These are phyloP conservation scores for Grosmannia clavigera DNA, from an alignment of 2,329 filamentous ascomycete genomes.

Conservation along the genomic window DNA sequence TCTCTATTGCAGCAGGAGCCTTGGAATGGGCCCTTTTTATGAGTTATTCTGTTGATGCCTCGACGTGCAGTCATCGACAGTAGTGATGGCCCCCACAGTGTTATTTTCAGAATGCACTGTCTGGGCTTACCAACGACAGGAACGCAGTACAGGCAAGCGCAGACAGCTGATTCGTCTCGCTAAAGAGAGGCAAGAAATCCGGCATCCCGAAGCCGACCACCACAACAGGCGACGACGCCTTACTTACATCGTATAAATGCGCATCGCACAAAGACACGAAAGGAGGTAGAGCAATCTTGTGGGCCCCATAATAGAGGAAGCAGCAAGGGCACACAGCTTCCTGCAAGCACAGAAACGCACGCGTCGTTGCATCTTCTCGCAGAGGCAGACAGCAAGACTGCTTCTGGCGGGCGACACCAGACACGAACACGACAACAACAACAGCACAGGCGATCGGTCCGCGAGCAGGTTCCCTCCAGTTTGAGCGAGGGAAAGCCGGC, in stretches of 20 bases:
- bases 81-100: neutral
- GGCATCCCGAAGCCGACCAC: neutral
- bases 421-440: neutral
- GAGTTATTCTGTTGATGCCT: neutral
- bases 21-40: no score
- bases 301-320: neutral
- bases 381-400: neutral
- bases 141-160: neutral
- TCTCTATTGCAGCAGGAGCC: no score
- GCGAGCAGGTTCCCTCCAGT: neutral
- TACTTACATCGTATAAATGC: neutral
- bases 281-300: neutral
- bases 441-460: neutral
- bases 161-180: neutral
- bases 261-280: neutral
- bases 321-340: neutral
- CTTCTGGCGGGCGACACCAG: neutral
- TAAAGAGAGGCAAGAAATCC: neutral
- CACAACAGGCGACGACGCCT: neutral
- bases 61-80: neutral
- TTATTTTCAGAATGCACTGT: neutral
- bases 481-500: neutral
- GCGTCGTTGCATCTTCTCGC: neutral
- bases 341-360: constrained; percentile 2
- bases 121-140: neutral